Base-by-base conservation (phyloP, 441 rosid species). In the Brassica hybrid region DNA sequence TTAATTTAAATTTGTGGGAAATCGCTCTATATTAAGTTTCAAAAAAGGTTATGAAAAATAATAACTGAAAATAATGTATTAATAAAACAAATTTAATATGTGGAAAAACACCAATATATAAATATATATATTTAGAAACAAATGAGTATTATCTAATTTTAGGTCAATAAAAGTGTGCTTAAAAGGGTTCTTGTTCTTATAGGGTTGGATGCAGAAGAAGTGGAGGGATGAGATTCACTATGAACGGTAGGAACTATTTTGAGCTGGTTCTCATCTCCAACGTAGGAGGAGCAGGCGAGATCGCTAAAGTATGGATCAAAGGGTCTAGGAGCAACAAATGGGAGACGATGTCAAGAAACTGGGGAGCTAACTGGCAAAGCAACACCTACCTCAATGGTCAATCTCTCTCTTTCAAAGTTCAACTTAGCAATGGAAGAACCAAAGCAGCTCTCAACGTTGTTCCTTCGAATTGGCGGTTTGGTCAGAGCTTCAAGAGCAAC, bases 381-480 rank as follows among this genome's bases (percentile, higher is more conserved):
- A 43, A 43, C 50, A 43, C 50, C n/a, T 43, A 43, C 50, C 50
- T 43, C 12, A 43, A 43, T 4, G 50, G 50, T 12, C 50, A 43
- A 43, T 43, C 50, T 43, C 50, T 43, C 50, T 43, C 50, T 43
- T 43, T 43, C 50, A 43, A 43, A 43, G 50, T 43, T 12, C 50
- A 43, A 4, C 50, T 43, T 43, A 43, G 50, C 50, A 43, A 43
- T 43, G 90, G 97, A 1, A 73, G 5, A 45, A 83, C 54, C 45
- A 16, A 57, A 19, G 85, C 86, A 7, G 85, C 85, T 52, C 83
- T 76, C 14, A 78, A 86, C 21, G 88, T 74, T n/a, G 86, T 48
- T 2, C 89, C 95, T 77, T 84, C 89, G 0, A 84, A 79, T 63
- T 93, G 98, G 93, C 69, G 38, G 73, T 93, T 93, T 34, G 91